Base-by-base conservation (phyloP, 2,329 filamentous ascomycete species). In the Calonectria naviculata region DNA sequence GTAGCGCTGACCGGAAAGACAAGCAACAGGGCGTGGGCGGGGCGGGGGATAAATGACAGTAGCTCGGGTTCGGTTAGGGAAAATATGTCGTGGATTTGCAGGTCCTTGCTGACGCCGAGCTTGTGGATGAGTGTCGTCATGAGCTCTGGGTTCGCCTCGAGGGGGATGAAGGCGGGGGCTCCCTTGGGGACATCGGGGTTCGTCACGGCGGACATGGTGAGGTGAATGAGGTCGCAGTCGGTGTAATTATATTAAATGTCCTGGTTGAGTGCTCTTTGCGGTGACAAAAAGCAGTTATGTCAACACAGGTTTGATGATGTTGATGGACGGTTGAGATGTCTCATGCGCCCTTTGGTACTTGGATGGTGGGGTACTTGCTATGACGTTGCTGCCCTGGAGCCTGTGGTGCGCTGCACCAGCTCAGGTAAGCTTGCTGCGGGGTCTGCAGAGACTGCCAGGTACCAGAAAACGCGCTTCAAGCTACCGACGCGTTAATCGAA, bases 61-160 rank as follows among this genome's bases (percentile, higher is more conserved):
- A 98, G 89, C 64, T 95, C 92, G 0, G 94, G 92, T 64, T 98
- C 95, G 74, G 93, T 93, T 80, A 98, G 92, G 76, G 93, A 95
- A 89, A 93, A 98, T 82, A 98, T 94, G 84, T 98, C 96, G 87
- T 97, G 93, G 84, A 98, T 92, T 78, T 90, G 88, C 54, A 98
- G 89, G 29, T 89, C 87, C n/a, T 85, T 80, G n/a, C 93, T 93
- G 67, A 98, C 91, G 74, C 96, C 96, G 29, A 98, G 93, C 76
- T 91, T 91, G 85, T 93, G 94, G 60, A 97, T 90, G 41, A 98
- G 92, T 49, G 88, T 85, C 65, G 92, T 95, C 92, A 98, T 97
- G 36, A 98, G 91, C 84, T 94, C 91, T 0, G 97, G 95, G 86
- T 98, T 98, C 77, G 90, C 91, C 79, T 93, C 91, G 81, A 90